Evolutionary conservation across 2,329 filamentous ascomycete species (phyloP).

Genomic region (Fusarium sp.): DNA sequence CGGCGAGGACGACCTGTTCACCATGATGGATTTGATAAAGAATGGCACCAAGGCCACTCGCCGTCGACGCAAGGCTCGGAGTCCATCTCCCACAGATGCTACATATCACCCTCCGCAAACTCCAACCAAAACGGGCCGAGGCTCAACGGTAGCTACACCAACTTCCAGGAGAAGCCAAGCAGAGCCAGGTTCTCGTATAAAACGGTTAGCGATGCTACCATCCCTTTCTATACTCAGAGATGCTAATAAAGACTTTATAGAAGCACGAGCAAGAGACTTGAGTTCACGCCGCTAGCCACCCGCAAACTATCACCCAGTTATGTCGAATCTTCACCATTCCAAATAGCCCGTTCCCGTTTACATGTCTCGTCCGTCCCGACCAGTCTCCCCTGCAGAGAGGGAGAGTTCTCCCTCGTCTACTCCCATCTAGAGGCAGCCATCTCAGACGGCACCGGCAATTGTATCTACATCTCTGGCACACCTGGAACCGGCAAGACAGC

Average conservation of each 20-base stretch:
- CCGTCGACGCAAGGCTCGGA: conserved; percentile 50
- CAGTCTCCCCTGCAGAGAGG: conserved; percentile 91
- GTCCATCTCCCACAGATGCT: conserved; percentile 52
- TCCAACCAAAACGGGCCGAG: conserved; percentile 54
- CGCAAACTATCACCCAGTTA: conserved; percentile 84
- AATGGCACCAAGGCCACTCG: conserved; percentile 79
- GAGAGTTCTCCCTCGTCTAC: conserved; percentile 93
- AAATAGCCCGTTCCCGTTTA: conserved; percentile 87
- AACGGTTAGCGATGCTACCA: conserved; percentile 43
- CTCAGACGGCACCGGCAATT: conserved; percentile 91
- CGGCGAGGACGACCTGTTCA: conserved; percentile 74
- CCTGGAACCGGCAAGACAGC: conserved; percentile 98
- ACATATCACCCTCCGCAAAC: conserved; percentile 56
- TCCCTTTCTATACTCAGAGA: background rate
- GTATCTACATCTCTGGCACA: conserved; percentile 99
- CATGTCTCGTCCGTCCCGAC: conserved; percentile 95
- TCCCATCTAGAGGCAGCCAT: conserved; percentile 95
- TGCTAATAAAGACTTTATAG: conserved; percentile 62
- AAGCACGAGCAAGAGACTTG: conserved; percentile 77
- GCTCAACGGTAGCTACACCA: conserved; percentile 49
- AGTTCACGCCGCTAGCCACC: conserved; percentile 96
- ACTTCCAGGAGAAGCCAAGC: conserved; percentile 50
- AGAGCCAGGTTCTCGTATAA: conserved; percentile 53
- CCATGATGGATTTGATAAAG: conserved; percentile 78
- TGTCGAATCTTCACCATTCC: conserved; percentile 88